phyloP scores from a whole-genome alignment of 495 filamentous ascomycete genomes.

The Trichoderma parareesei region DNA sequence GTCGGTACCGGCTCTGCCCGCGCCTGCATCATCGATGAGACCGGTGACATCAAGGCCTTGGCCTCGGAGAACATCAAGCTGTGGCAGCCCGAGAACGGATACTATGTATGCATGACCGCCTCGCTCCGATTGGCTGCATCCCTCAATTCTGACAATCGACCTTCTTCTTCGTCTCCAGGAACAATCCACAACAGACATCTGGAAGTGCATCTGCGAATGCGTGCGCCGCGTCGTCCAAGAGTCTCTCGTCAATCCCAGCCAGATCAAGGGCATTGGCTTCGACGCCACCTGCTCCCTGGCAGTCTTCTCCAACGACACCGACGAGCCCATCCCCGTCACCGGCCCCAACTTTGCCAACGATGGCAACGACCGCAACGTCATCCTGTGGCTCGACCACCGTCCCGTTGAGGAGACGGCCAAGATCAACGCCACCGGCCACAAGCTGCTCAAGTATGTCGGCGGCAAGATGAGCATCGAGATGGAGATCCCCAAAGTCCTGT shows the following conservation, averaged over 20 bases:
- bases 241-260: conserved; percentile 62
- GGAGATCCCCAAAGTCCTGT: conserved; percentile 96
- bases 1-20: conserved; percentile 93
- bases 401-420: conserved; percentile 79
- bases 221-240: conserved; percentile 70
- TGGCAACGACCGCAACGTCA: conserved; percentile 76
- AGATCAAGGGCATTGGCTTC: conserved; percentile 84
- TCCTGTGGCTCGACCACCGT: conserved; percentile 89
- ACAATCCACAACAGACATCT: conserved; percentile 97
- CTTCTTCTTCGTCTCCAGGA: conserved; percentile 46
- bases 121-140: background rate
- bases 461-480: conserved; percentile 98
- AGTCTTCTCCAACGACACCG: conserved; percentile 80
- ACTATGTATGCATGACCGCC: conserved; percentile 53
- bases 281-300: conserved; percentile 94
- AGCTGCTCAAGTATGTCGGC: conserved; percentile 89
- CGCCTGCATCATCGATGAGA: conserved; percentile 85
- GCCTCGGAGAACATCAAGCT: conserved; percentile 86
- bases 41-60: conserved; percentile 86
- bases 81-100: conserved; percentile 85
- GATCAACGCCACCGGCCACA: conserved; percentile 89
- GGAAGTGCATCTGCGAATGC: conserved; percentile 78
- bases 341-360: conserved; percentile 73
- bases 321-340: conserved; percentile 83
- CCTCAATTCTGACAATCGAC: background rate